Base-by-base conservation (phyloP, 129 eudicot genomes). In the Tagetes patula region DNA sequence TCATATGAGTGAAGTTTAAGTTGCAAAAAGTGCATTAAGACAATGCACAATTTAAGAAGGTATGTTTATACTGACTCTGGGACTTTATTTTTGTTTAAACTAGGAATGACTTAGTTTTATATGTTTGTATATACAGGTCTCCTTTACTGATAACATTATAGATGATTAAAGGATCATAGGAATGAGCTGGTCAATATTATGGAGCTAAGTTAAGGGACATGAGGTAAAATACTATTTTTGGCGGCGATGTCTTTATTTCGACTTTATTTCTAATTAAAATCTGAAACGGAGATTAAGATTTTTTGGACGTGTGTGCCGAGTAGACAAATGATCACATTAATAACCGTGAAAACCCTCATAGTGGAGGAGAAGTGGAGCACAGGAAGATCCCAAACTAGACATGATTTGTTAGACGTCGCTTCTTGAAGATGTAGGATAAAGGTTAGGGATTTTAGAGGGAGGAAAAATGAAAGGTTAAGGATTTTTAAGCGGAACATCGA, bases 31-130 rank as follows among this genome's bases (percentile, higher is more conserved):
- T 65, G 65, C 43, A 64, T 14, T 41, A 76, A 58, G 70, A 68
- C 31, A 45, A 69, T 11, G 52, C 62, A 45, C 61, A 14, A 34
- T 45, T 43, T 61, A 58, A 58, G 41, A 27, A 68, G 54, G 81
- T 69, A 58, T 69, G 70, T 43, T 12, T 10, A 66, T 10, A 66
- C 61, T 13, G 54, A 67, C 74, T 67, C 72, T 65, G 31, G 14
- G 46, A 65, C 4, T 50, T 39, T 64, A 13, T 38, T 62, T 39
- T 55, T 41, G 6, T 53, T 53, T 40, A 40, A 27, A 71, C 43
- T 5, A 9, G 65, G 53, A 52, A 7, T 45, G 47, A 14, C 32
- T 12, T 45, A 55, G 49, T 56, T 11, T 46, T 37, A 67, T 50
- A 52, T 76, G 58, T 65, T 1, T 46, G 34, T 45, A 11, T 61